phyloP scores from a whole-genome alignment of 179 eudicot genomes.

The Spinacia oleracea region DNA sequence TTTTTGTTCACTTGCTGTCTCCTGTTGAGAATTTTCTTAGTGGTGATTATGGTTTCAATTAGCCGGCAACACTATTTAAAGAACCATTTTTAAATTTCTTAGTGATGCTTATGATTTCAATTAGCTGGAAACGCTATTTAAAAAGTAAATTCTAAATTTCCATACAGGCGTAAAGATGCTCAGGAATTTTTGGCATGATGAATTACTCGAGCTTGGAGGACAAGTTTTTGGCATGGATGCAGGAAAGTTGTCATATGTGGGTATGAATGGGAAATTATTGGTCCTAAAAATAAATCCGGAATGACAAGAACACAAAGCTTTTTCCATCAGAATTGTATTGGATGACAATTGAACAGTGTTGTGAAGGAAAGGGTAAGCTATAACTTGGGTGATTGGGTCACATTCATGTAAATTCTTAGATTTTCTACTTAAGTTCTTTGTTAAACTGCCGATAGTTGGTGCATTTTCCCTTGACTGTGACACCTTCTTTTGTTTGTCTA shows the following conservation, averaged over 20 bases:
- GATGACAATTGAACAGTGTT: conserved; percentile 76
- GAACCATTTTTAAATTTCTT: too few relatives aligned
- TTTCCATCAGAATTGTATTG: conserved; percentile 79
- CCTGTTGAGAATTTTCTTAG: neutral
- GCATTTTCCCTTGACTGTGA: neutral
- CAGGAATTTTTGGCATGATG: conserved; percentile 94
- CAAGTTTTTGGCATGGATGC: conserved; percentile 44
- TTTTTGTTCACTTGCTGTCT: neutral
- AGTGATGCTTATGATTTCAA: too few relatives aligned
- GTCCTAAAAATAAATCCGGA: conserved; percentile 95
- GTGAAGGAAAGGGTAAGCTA: conserved; percentile 87
- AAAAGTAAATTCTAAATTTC: neutral
- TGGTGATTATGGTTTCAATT: neutral
- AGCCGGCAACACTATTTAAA: neutral
- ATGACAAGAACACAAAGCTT: conserved; percentile 90
- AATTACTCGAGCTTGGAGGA: conserved; percentile 81
- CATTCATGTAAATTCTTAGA: neutral
- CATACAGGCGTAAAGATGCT: conserved; percentile 90
- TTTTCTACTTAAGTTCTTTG: neutral
- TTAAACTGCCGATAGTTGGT: neutral
- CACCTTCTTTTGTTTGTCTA: neutral
- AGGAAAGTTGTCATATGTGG: conserved; percentile 45
- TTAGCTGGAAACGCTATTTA: too few relatives aligned
- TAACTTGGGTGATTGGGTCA: conserved; percentile 37
- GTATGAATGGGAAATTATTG: conserved; percentile 98